Evolutionary conservation across 441 rosid genomes (phyloP).

Genomic region (Adansonia gregorii): DNA sequence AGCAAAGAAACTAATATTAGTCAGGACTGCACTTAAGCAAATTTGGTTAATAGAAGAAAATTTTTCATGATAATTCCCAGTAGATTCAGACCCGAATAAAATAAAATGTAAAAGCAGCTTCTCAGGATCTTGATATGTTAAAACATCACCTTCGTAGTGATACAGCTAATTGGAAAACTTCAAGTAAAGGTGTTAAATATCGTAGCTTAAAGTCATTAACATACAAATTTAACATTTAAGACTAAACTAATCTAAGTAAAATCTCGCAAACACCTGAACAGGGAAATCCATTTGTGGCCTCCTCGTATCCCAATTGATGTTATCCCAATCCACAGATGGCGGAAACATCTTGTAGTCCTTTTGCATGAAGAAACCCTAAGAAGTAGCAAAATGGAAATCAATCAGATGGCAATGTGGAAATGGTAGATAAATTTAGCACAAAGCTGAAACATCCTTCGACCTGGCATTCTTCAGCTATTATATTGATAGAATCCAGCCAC

Average conservation of each 20-base stretch:
- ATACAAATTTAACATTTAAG: not conserved
- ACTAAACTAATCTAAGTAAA: constrained; percentile 8
- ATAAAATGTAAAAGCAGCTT: not conserved
- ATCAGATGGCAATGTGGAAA: not conserved
- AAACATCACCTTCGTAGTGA: not conserved
- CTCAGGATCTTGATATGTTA: not conserved
- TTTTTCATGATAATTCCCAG: not conserved
- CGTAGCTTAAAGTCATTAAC: not conserved
- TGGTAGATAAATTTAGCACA: not conserved
- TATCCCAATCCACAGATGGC: constrained; percentile 93
- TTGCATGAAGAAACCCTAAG: constrained; percentile 98
- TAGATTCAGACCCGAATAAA: not conserved
- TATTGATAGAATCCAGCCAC: constrained; percentile 88
- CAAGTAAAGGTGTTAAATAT: not conserved
- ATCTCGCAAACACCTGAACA: constrained; percentile 70
- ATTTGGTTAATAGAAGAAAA: not conserved
- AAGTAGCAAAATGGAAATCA: constrained; percentile 23
- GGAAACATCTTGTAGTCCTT: constrained; percentile 98
- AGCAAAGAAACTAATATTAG: constrained; percentile 26
- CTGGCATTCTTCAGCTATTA: constrained; percentile 90
- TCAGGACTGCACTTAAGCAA: constrained; percentile 9
- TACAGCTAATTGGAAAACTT: not conserved
- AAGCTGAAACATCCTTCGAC: constrained; percentile 37
- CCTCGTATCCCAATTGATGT: constrained; percentile 85
- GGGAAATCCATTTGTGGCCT: constrained; percentile 98